phyloP scores from a whole-genome alignment of 2,329 filamentous ascomycete species.

The Colletotrichum nymphaeae region DNA sequence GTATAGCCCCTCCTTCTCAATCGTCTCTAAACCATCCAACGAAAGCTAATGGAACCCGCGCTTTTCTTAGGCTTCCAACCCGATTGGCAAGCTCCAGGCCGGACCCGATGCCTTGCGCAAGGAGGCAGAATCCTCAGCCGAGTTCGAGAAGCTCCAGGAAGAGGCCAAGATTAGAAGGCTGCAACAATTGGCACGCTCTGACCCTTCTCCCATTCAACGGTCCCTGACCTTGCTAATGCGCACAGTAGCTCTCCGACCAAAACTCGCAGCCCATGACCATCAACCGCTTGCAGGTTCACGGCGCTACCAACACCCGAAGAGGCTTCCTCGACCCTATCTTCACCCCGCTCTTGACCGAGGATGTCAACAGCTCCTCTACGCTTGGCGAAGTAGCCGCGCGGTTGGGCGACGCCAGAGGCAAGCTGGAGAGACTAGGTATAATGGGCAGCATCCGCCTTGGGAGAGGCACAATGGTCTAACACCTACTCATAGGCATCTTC shows the following conservation, averaged over 20 bases:
- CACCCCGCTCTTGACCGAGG: slow-evolving; percentile 78
- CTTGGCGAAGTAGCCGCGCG: slow-evolving; percentile 82
- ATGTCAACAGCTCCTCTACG: slow-evolving; percentile 76
- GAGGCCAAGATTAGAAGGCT: slow-evolving; percentile 53
- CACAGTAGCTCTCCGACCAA: slow-evolving; percentile 28
- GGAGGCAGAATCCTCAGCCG: slow-evolving; percentile 51
- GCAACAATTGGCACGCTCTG: slow-evolving; percentile 47
- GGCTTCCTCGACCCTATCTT: slow-evolving; percentile 87
- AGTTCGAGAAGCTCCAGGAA: slow-evolving; percentile 50
- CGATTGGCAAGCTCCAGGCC: slow-evolving; percentile 53
- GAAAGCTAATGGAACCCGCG: slow-evolving; percentile 36
- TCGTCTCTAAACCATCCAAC: background rate
- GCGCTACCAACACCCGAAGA: slow-evolving; percentile 84
- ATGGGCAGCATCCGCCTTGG: slow-evolving; percentile 44
- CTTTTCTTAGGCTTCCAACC: slow-evolving; percentile 47
- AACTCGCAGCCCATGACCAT: slow-evolving; percentile 78
- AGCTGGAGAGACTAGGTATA: slow-evolving; percentile 84
- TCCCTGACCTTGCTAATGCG: slow-evolving; percentile 10
- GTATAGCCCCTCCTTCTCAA: slow-evolving; percentile 41
- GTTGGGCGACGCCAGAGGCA: slow-evolving; percentile 76
- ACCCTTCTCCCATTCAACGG: background rate
- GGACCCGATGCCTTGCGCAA: slow-evolving; percentile 50
- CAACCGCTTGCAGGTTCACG: slow-evolving; percentile 84
- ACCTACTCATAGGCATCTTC: slow-evolving; percentile 77
- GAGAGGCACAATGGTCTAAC: slow-evolving; percentile 40